phyloP scores from a whole-genome alignment of 768 basidiomycete genomes.

The Tricholoma saponaceum region DNA sequence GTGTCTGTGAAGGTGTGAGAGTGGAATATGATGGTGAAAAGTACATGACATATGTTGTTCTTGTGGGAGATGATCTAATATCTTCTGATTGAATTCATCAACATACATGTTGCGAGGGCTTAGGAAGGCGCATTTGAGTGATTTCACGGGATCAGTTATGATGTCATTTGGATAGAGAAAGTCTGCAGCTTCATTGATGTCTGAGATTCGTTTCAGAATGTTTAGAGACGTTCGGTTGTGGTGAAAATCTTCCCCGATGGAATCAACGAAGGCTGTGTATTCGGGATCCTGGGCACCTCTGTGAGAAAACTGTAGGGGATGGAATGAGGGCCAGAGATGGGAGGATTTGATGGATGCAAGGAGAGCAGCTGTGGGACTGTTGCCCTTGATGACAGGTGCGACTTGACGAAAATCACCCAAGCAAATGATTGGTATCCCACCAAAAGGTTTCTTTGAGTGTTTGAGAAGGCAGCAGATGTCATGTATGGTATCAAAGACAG shows the following conservation, averaged over 20 bases:
- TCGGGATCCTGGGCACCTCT: not conserved
- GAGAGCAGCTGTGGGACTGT: not conserved
- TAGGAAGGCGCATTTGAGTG: too few species aligned
- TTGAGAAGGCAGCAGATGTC: not conserved
- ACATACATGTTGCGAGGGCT: too few species aligned
- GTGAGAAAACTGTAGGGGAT: not conserved
- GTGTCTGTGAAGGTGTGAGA: not conserved
- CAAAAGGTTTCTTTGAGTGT: not conserved
- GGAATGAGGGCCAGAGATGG: not conserved
- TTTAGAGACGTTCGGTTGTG: too few species aligned
- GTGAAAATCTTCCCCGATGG: not conserved
- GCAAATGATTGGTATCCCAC: not conserved
- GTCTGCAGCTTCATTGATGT: too few species aligned
- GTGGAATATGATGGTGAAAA: too few species aligned
- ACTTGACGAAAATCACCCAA: not conserved
- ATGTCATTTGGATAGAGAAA: too few species aligned
- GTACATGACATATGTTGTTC: too few species aligned
- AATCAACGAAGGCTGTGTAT: not conserved
- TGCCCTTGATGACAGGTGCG: not conserved
- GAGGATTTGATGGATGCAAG: not conserved
- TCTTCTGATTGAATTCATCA: too few species aligned
- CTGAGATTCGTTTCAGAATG: too few species aligned
- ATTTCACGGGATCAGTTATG: too few species aligned
- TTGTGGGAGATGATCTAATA: too few species aligned
- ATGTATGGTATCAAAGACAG: not conserved